A percentile compares a stretch with the other conserved stretches of the same genome.
Evolutionary conservation across 768 basidiomycete species (phyloP).

Genomic region (Calocera viscosa): DNA sequence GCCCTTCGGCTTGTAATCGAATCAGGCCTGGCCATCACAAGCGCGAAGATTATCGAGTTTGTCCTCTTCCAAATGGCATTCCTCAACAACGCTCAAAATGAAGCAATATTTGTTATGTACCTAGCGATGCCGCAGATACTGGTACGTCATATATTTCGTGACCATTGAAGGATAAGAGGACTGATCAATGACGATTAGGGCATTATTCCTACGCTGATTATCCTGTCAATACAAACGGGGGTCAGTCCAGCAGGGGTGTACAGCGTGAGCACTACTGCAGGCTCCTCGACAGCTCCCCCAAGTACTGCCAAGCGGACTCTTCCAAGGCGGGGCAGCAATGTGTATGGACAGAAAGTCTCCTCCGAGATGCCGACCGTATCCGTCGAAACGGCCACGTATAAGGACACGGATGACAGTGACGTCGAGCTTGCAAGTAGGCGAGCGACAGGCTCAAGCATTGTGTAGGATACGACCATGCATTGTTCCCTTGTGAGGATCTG

Average conservation of each 20-base stretch:
- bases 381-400: neutral
- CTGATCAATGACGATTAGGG: neutral
- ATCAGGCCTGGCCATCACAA: neutral
- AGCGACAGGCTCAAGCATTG: neutral
- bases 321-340: neutral
- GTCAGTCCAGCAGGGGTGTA: neutral
- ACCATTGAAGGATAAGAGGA: no score
- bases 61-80: neutral
- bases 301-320: neutral
- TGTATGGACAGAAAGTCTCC: neutral
- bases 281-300: neutral
- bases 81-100: neutral
- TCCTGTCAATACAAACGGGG: neutral
- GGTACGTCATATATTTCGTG: neutral
- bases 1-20: neutral
- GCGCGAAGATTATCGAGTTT: slow-evolving; percentile 1
- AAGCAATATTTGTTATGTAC: neutral
- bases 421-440: neutral
- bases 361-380: neutral
- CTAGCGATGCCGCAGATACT: neutral
- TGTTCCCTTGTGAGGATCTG: neutral
- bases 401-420: neutral
- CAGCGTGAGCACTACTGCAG: neutral
- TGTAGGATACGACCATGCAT: no score
- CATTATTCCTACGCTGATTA: neutral